Percentiles rank a stretch among this genome's conserved stretches.
Evolutionary conservation across 23 red algal species (phyloP).

Genomic region (Agarophyton chilense): DNA sequence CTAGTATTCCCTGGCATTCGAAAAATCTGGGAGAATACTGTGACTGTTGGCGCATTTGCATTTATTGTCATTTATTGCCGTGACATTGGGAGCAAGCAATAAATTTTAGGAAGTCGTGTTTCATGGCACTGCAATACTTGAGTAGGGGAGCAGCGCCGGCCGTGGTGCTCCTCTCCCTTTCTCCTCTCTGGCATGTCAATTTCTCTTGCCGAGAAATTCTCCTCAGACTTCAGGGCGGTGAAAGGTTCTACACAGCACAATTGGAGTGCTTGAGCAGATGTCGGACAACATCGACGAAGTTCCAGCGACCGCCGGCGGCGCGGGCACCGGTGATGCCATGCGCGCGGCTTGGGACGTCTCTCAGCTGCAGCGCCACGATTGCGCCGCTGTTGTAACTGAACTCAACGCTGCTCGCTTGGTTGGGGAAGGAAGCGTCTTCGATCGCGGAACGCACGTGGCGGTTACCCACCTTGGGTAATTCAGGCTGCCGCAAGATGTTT

Average conservation of each 20-base stretch:
- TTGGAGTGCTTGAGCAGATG: too few relatives aligned
- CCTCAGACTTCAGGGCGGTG: neutral
- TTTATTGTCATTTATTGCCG: too few relatives aligned
- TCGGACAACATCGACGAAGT: neutral
- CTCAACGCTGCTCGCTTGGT: conserved; percentile 7
- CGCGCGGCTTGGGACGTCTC: neutral
- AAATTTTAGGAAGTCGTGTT: too few relatives aligned
- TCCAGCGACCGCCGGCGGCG: neutral
- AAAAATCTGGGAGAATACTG: too few relatives aligned
- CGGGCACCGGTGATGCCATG: neutral
- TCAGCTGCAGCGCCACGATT: neutral
- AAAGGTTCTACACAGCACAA: neutral
- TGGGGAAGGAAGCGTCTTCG: conserved; percentile 5
- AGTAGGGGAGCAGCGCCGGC: too few relatives aligned
- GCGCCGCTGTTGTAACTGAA: neutral
- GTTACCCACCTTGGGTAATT: conserved; percentile 3
- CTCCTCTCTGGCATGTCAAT: too few relatives aligned
- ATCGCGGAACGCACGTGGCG: neutral
- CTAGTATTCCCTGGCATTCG: too few relatives aligned
- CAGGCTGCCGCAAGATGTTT: neutral
- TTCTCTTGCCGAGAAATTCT: neutral
- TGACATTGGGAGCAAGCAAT: too few relatives aligned
- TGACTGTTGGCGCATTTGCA: too few relatives aligned
- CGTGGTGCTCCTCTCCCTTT: too few relatives aligned
- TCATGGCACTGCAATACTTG: too few relatives aligned